Evolutionary conservation across 306 rosid species (phyloP), one percentile per base, ranked within the genome.

Genomic region (Vicia faba): DNA sequence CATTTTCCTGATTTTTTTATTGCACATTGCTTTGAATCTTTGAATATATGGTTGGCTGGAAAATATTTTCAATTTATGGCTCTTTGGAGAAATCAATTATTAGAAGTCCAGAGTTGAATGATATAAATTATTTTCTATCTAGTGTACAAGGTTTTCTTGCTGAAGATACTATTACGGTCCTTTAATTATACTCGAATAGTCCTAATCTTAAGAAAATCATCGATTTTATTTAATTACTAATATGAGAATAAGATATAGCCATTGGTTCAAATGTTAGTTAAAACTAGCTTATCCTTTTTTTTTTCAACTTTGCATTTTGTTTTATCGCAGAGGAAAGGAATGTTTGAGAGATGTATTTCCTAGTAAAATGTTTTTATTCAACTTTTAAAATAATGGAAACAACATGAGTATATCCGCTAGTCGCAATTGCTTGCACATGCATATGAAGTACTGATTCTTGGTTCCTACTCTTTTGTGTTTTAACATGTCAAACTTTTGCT

Each of bases 401-500:
- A 49, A 28, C 49, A 12, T 50, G 25, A 59, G 14, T 60, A 53
- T 41, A 29, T 74, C 66, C 19, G 67, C 16, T n/a, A 6, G 59
- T 26, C 31, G 20, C 15, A 49, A 56, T 54, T 54, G 28, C 25
- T 50, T 25, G 10, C 14, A 3, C 55, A 46, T 72, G 13, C 48
- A 36, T 38, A 58, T 61, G 41, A 53, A 33, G 9, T 29, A n/a
- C 25, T 54, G 18, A 19, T 13, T 29, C 9, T 5, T 61, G 36
- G 64, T 13, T 78, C 38, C 68, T 44, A 40, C 33, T 13, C 20
- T 23, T 23, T 13, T 25, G 23, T 64, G 19, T 71, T 51, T 54
- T 59, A 65, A 28, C 71, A 50, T 44, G 51, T 50, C 62, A 25
- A 31, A 43, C 39, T 41, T 44, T 64, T 67, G 55, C 70, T 12